These are phyloP conservation scores for Ascocoryne sarcoides DNA, from an alignment of 2,329 filamentous ascomycete genomes.

Conservation along the genomic window DNA sequence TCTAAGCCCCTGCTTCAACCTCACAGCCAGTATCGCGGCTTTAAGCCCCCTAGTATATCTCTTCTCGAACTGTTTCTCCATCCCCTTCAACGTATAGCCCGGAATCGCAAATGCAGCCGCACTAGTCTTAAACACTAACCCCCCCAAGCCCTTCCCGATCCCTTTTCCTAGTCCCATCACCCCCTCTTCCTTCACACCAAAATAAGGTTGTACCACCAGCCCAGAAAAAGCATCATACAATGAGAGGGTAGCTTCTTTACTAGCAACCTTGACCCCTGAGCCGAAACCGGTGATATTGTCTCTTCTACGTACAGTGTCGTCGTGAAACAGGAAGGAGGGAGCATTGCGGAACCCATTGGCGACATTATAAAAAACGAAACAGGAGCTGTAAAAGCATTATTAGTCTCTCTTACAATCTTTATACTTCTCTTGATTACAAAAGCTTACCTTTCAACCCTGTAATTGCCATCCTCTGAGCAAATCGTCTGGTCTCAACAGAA, in stretches of 20 bases:
- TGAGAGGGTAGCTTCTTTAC: constrained; percentile 52
- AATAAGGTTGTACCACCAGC: constrained; percentile 48
- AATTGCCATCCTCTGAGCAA: constrained; percentile 11
- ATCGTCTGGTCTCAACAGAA: constrained; percentile 14
- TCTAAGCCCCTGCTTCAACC: constrained; percentile 17
- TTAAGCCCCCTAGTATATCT: constrained; percentile 13
- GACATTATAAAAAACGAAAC: constrained; percentile 46
- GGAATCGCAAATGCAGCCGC: constrained; percentile 22
- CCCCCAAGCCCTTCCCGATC: constrained; percentile 35
- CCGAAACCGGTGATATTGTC: constrained; percentile 54
- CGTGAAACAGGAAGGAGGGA: constrained; percentile 51
- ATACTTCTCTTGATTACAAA: background rate
- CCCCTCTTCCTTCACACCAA: constrained; percentile 45
- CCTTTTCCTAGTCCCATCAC: constrained; percentile 51
- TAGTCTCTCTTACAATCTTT: background rate
- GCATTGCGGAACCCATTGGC: constrained; percentile 64
- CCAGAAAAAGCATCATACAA: constrained; percentile 57
- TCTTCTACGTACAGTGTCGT: constrained; percentile 50
- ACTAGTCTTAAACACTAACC: constrained; percentile 55
- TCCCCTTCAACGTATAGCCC: constrained; percentile 20
- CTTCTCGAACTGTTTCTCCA: constrained; percentile 22
- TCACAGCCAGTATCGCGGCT: constrained; percentile 15
- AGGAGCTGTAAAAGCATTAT: constrained; percentile 5
- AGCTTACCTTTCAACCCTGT: constrained; percentile 12
- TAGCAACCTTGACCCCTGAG: constrained; percentile 52